Base-by-base conservation (phyloP, 306 rosid genomes). In the Fagus crenata region DNA sequence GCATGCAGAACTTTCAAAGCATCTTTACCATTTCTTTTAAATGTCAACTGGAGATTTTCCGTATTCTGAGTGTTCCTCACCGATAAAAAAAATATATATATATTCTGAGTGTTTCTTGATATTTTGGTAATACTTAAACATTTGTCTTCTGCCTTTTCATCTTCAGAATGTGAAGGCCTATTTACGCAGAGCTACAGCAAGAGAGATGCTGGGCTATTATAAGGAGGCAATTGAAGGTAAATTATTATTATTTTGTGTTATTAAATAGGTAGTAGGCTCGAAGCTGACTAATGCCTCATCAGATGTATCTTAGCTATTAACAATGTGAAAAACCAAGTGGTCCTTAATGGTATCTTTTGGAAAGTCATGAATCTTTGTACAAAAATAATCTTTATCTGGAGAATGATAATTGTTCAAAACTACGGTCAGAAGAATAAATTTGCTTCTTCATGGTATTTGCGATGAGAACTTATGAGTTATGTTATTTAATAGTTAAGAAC, bases 221-320 rank as follows among this genome's bases (percentile, higher is more conserved):
- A 91, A 89, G 87, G 98, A 89, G 71, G 99, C 99, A 65, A 85
- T 80, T 84, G 99, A 96, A 65, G 99, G 99, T 96, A 78, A 72
- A 85, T 58, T 74, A 75, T 31, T 58, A 5, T 68, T 77, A 39
- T 80, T 77, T 28, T 49, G 7, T 49, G 17, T 9, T 46, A 0
- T 35, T 67, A 40, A 31, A 28, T 64, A 17, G 69, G 22, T 64
- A 22, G 28, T 22, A 22, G 28, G 28, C 28, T 22, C 36, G 7
- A 13, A 6, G 43, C 6, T 35, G 69, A 64, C 7, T 15, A 36
- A 36, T 36, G 22, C 14, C 12, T 65, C 18, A 36, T 37, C 6
- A 37, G 37, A 5, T 65, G 49, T 39, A 15, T 22, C 1, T 65
- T 65, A 65, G 70, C n/a, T 65, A 64, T 64, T 37, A 17, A 37